Evolutionary conservation across 352 stramenopile genomes (phyloP), one percentile per base, ranked within the genome.

Genomic region (Globisporangium yorkense): DNA sequence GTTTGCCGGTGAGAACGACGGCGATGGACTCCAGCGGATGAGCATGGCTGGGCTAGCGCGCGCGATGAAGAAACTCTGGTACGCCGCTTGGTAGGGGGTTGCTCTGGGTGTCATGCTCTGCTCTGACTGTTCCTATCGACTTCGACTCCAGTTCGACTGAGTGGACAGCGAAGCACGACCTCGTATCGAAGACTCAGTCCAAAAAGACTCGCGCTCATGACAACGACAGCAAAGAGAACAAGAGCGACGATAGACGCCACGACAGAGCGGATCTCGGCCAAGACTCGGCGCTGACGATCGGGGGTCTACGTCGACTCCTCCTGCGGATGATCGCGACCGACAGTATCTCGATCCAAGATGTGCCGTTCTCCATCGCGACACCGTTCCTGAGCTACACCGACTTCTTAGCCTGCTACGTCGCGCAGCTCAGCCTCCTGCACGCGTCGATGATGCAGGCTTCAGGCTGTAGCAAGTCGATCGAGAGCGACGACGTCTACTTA

Each of bases 301-400:
- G 74, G 16, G 75, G 60, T 48, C 48, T 88, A 2, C 74, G 72
- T 0, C 56, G 70, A 18, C 50, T 88, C 16, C 54, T 90, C 4
- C 60, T 51, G 8, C 74, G 72, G 2, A 55, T 90, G 2, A 74
- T 84, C 29, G 56, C 57, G 7, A 71, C 57, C 6, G 53, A 63
- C 10, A 67, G 59, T 7, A 53, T 88, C 1, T 64, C 66, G 1
- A n/a, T 79, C 5, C 44, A 20, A 1, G 6, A 39, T 2, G 20
- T 87, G 2, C 80, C 80, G 6, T 35, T 57, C 15, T 54, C 56
- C 0, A 68, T 71, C 2, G 74, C 71, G 3, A 21, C 48, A 0
- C 66, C 74, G 0, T 90, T 81, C 46, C 55, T 88, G 3, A 76
- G 62, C 2, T 90, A 88, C 47, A 90, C 77, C 0, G 80, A 90